Base-by-base conservation (phyloP, 2,329 filamentous ascomycete species). In the Exophiala phaeomuriformis region DNA sequence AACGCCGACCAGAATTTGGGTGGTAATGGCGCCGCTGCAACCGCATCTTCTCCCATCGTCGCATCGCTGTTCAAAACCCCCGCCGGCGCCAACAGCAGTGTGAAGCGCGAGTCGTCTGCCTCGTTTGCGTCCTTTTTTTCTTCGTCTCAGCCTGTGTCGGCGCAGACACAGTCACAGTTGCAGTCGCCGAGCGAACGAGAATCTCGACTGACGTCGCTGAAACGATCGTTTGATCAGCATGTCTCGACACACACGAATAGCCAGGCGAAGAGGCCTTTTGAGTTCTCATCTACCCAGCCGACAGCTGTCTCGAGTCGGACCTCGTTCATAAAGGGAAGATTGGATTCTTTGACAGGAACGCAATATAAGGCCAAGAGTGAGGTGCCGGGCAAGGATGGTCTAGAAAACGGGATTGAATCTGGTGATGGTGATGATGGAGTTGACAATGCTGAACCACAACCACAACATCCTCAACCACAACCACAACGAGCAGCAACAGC, bases 31-130 rank as follows among this genome's bases (percentile, higher is more conserved):
- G 69, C 51, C 10, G 6, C 10, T 2, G 36, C 5, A 41, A 41
- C 6, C 28, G 12, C 9, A 39, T 30, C 66, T 7, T 68, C 69
- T 28, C 74, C 69, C 59, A 67, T 70, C 28, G 71, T 77, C 6
- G 66, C 74, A 27, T 76, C 70, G 61, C 80, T 82, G 67, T 83
- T 84, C 66, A 74, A 77, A 56, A 72, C 77, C 1, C 74, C 76
- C 36, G 65, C 19, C 19, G 19, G 19, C 19, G 1, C 19, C 1
- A 19, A 19, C 19, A 19, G 19, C 19, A 19, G 67, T 30, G 62
- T 69, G 64, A 68, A 78, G 71, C 63, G 55, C 62, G 66, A 61
- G 61, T 29, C 51, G 5, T 10, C 12, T 28, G n/a, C n/a, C 1
- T 41, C 39, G 4, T 41, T 41, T 41, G 39, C 5, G 39, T 48